Base-by-base conservation (phyloP, 495 filamentous ascomycete genomes). In the Halenospora varia region DNA sequence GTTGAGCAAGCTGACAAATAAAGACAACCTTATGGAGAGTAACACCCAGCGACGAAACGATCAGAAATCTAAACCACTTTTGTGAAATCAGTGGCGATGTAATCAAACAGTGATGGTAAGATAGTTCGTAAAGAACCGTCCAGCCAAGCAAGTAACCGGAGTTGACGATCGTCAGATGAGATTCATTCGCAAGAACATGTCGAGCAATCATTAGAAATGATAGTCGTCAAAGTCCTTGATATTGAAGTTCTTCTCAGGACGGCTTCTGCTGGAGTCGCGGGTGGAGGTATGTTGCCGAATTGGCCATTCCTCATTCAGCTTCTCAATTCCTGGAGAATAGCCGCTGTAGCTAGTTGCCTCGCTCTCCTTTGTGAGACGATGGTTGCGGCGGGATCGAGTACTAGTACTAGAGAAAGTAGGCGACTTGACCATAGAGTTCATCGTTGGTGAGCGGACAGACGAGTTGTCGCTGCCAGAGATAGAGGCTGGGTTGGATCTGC, bases 261-360 rank as follows among this genome's bases (percentile, higher is more conserved):
- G 22, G n/a, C 25, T 51, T 17, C 20, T 9, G 42, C 42, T 18
- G 44, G 17, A 29, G 10, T 45, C 20, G 10, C 44, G 53, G 25
- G 1, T 18, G 8, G 18, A 23, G 26, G 46, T 52, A 2, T 56
- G 50, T 48, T 63, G 56, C 4, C 26, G 45, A 8, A 59, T 59
- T n/a, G 51, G 61, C 61, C 61, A 63, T 47, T 63, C 56, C 9
- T 58, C 55, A n/a, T n/a, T n/a, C n/a, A 53, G 6, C 22, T 55
- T 62, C 15, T 53, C 54, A 46, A 62, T 57, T 4, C 59, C 59
- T n/a, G 54, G 59, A 8, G 40, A 24, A 23, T 62, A 62, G 18
- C 59, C 59, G 9, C 29, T 57, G 22, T 48, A 53, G 44, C 54
- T 57, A 26, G 23, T 40, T 2, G 18, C 24, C 8, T 56, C 47